Percentiles rank a stretch among this genome's conserved stretches.
phyloP scores from a whole-genome alignment of 805 yeast genomes.

The Starmerella lactis-condensi region DNA sequence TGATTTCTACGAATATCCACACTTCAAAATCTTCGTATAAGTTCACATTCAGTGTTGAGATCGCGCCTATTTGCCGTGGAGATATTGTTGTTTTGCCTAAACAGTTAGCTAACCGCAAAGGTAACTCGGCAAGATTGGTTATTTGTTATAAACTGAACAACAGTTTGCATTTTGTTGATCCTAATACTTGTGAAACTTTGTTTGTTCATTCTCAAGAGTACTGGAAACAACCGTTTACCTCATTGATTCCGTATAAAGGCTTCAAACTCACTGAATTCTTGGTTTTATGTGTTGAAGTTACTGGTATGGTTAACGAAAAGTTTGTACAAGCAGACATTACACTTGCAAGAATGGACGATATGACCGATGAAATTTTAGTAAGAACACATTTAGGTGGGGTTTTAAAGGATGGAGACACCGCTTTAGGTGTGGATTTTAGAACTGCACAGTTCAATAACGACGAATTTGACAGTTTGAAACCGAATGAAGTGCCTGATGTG shows the following conservation, averaged over 20 bases:
- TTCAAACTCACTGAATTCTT: slow-evolving; percentile 65
- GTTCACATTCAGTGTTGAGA: slow-evolving; percentile 80
- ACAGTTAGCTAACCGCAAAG: slow-evolving; percentile 64
- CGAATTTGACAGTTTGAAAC: slow-evolving; percentile 25
- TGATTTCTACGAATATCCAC: slow-evolving; percentile 80
- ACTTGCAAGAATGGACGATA: slow-evolving; percentile 71
- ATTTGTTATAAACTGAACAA: slow-evolving; percentile 73
- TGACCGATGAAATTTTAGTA: slow-evolving; percentile 68
- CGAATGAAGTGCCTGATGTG: slow-evolving; percentile 43
- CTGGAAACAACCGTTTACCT: slow-evolving; percentile 61
- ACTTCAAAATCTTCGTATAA: slow-evolving; percentile 75
- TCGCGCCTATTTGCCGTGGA: slow-evolving; percentile 92
- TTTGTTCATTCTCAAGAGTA: slow-evolving; percentile 53
- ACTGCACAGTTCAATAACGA: slow-evolving; percentile 62
- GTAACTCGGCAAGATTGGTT: slow-evolving; percentile 64
- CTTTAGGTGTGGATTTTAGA: slow-evolving; percentile 69
- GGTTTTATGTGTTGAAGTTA: slow-evolving; percentile 84
- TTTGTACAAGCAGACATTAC: slow-evolving; percentile 76
- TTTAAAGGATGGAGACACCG: slow-evolving; percentile 91
- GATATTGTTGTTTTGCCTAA: slow-evolving; percentile 85
- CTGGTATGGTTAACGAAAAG: slow-evolving; percentile 61
- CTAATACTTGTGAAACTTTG: slow-evolving; percentile 56
- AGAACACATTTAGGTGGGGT: slow-evolving; percentile 88
- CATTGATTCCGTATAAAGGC: slow-evolving; percentile 35
- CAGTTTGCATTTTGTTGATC: slow-evolving; percentile 72